phyloP scores from a whole-genome alignment of 1,284 basidiomycete species.

The Apiotrichum sp. region DNA sequence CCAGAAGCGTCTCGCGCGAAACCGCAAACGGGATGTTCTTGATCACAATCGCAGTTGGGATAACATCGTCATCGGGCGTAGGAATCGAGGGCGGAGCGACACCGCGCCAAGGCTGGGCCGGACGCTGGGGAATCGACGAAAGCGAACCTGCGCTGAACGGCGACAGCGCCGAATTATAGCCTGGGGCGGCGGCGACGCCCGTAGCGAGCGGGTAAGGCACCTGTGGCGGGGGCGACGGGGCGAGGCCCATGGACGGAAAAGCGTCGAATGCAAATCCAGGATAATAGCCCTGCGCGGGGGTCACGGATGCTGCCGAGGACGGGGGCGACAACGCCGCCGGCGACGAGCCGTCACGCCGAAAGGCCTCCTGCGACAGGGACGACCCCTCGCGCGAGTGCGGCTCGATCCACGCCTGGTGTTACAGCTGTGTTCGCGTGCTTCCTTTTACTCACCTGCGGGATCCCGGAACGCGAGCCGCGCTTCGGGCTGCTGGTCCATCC shows the following conservation, averaged over 20 bases:
- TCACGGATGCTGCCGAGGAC: constrained; percentile 34
- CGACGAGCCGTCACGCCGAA: constrained; percentile 30
- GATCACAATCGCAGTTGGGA: constrained; percentile 98
- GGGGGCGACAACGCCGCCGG: constrained; percentile 34
- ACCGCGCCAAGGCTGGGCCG: constrained; percentile 4
- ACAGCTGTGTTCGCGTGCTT: neutral
- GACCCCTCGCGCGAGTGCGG: constrained; percentile 23
- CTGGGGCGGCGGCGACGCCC: constrained; percentile 14
- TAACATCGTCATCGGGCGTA: constrained; percentile 68
- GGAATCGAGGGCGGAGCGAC: constrained; percentile 4
- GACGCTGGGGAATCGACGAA: constrained; percentile 13
- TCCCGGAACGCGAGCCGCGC: constrained; percentile 36
- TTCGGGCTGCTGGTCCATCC: constrained; percentile 27
- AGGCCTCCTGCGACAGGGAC: constrained; percentile 24
- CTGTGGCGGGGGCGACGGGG: constrained; percentile 37
- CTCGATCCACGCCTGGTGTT: constrained; percentile 41
- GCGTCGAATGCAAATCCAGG: constrained; percentile 14
- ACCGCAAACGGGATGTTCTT: constrained; percentile 99
- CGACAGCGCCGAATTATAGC: constrained; percentile 23
- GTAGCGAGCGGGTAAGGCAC: constrained; percentile 12
- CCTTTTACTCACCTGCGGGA: constrained; percentile 31
- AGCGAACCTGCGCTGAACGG: constrained; percentile 29
- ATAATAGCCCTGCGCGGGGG: constrained; percentile 16
- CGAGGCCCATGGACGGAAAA: constrained; percentile 28
- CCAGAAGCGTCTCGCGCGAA: constrained; percentile 88